phyloP scores from a whole-genome alignment of 2,329 filamentous ascomycete genomes.

The Diaporthe citriasiana region DNA sequence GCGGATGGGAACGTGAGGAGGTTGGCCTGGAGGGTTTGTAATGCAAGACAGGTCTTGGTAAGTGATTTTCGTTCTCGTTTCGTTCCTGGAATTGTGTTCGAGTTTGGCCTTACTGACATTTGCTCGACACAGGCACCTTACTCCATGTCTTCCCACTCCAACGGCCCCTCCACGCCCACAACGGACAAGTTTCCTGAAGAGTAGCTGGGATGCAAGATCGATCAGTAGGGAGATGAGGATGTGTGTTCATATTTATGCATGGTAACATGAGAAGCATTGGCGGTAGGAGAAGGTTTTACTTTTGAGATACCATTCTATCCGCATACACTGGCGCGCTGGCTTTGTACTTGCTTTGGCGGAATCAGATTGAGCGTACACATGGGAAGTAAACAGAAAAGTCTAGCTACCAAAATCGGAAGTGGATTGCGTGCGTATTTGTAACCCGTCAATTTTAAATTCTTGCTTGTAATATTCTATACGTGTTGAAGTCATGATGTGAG shows the following conservation, averaged over 20 bases:
- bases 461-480: no score
- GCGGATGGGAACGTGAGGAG: conserved; percentile 93
- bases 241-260: neutral
- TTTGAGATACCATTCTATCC: conserved; percentile 26
- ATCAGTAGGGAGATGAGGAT: neutral
- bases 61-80: conserved; percentile 53
- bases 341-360: conserved; percentile 10
- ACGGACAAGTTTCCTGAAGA: conserved; percentile 55
- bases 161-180: conserved; percentile 72
- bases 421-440: neutral
- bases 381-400: neutral
- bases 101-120: neutral
- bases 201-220: conserved; percentile 39
- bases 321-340: conserved; percentile 14
- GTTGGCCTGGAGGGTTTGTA: conserved; percentile 93
- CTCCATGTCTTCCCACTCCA: conserved; percentile 59
- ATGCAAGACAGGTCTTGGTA: conserved; percentile 95
- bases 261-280: neutral
- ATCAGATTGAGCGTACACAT: conserved; percentile 1
- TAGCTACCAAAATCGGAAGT: neutral
- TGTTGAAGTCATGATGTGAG: neutral
- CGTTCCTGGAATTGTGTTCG: neutral
- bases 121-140: conserved; percentile 12
- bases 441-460: neutral
- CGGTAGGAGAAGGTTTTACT: conserved; percentile 30